Evolutionary conservation across 805 yeast genomes (phyloP), one percentile per base, ranked within the genome.

Genomic region (Ogataea nitratoaversa): DNA sequence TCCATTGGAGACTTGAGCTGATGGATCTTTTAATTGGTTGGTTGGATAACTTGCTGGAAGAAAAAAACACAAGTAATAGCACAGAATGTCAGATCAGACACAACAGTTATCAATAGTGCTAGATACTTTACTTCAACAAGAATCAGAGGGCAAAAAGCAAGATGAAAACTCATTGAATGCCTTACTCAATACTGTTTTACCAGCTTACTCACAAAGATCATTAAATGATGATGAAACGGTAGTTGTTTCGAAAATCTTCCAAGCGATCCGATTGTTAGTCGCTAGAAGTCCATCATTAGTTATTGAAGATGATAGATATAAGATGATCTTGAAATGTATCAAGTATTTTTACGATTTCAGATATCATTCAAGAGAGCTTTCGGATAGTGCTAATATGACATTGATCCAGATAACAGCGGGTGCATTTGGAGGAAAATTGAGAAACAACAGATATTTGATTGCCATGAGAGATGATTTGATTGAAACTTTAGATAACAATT

Each of bases 121-220:
- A 34, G 63, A 59, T 33, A 55, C 60, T 8, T 31, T 59, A 19
- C 45, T 59, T 1, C 36, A 42, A 5, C 60, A 57, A 39, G 47
- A 52, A 25, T 50, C 57, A 1, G 54, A 46, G 25, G 61, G 56
- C 2, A 45, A 42, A 29, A 32, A 38, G 13, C 59, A 54, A 25
- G 63, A 60, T 34, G 43, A 56, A 13, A 49, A 53, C 30, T 60
- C 67, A 12, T 43, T 61, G 12, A 52, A 54, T 35, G 58, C 64
- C 5, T 43, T 62, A 13, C 33, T 62, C 7, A 43, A 43, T 17
- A 54, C 52, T 13, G 66, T 63, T 5, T 38, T 63, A 25, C 57
- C 63, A 0, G 54, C 54, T 1, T 60, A 56, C 30, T 30, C 52
- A 1, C 39, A 48, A 9, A 43, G 44, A 23, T 19, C 25, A 3